A percentile compares a stretch with the other conserved stretches of the same genome.
Conservation (phyloP, 2,329 filamentous ascomycete genomes). For the Nectriaceae sp. region DNA sequence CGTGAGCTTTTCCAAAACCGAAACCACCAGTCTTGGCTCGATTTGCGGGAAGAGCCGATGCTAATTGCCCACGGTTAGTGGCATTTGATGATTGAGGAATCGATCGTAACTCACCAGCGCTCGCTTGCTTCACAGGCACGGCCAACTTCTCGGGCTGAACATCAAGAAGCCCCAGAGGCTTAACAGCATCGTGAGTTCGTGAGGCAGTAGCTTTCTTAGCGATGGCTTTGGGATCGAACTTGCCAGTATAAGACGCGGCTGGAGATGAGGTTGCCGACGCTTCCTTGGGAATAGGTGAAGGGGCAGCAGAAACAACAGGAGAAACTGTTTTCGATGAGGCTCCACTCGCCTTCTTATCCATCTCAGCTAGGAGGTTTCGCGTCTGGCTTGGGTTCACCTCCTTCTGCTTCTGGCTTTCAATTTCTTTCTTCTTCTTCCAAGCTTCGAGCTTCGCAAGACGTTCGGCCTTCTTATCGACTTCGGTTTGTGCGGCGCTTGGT, state of each 20-base stretch:
- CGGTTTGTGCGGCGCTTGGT: slow-evolving; percentile 55
- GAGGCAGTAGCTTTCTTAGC: slow-evolving; percentile 73
- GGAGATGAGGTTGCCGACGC: slow-evolving; percentile 52
- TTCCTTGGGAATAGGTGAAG: slow-evolving; percentile 47
- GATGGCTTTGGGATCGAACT: slow-evolving; percentile 86
- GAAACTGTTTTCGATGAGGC: slow-evolving; percentile 47
- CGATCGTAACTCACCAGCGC: slow-evolving; percentile 36
- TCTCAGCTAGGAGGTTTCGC: slow-evolving; percentile 69
- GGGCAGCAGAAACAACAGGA: slow-evolving; percentile 52
- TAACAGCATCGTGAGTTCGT: slow-evolving; percentile 54
- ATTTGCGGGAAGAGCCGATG: slow-evolving; percentile 64
- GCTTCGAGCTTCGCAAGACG: slow-evolving; percentile 80
- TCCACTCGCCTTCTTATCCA: slow-evolving; percentile 67
- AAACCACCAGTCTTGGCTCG: slow-evolving; percentile 80
- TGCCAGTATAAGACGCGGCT: slow-evolving; percentile 67
- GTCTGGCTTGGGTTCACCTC: slow-evolving; percentile 66
- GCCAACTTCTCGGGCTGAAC: slow-evolving; percentile 39
- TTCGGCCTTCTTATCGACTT: slow-evolving; percentile 76
- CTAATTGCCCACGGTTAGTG: slow-evolving; percentile 33
- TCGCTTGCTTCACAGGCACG: slow-evolving; percentile 33
- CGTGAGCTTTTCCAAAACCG: slow-evolving; percentile 70
- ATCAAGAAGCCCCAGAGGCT: slow-evolving; percentile 50
- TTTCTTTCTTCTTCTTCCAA: slow-evolving; percentile 89
- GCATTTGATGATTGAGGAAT: neutral
- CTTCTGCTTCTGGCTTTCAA: slow-evolving; percentile 71